Percentiles rank a stretch among this genome's conserved stretches.
These are phyloP conservation scores for Sugiyamaella sp. DNA, from an alignment of 1,139 yeast species.

Conservation along the genomic window DNA sequence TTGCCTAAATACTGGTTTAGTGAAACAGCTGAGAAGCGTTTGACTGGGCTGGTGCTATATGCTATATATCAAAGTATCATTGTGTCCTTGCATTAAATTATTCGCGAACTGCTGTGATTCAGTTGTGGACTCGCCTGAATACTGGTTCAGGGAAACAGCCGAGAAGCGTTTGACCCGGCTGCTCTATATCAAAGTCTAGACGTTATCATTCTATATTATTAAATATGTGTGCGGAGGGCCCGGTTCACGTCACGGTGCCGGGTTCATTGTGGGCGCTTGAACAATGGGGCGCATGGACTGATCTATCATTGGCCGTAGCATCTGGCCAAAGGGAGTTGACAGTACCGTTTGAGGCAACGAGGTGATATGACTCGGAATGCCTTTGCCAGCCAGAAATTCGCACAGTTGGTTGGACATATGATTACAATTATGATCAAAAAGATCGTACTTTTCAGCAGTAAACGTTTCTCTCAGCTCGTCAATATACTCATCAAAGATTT, in stretches of 20 bases:
- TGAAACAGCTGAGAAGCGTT: too few relatives aligned
- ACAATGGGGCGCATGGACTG: conserved; percentile 30
- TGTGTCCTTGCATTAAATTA: too few relatives aligned
- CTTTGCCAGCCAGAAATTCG: conserved; percentile 62
- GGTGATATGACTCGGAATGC: conserved; percentile 52
- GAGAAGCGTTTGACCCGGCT: too few relatives aligned
- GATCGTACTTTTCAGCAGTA: conserved; percentile 55
- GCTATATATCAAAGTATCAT: too few relatives aligned
- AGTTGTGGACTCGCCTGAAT: too few relatives aligned
- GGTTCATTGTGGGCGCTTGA: conserved; percentile 27
- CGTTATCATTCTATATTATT: too few relatives aligned
- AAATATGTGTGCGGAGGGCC: too few relatives aligned
- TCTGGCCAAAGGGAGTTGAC: conserved; percentile 61
- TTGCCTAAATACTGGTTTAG: too few relatives aligned
- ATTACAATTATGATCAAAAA: conserved; percentile 70
- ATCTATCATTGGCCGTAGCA: conserved; percentile 47
- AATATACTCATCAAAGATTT: conserved; percentile 56
- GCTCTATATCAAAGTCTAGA: too few relatives aligned
- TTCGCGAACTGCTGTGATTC: too few relatives aligned
- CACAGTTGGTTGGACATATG: conserved; percentile 62
- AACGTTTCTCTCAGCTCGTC: conserved; percentile 54
- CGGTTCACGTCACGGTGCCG: conserved; percentile 5
- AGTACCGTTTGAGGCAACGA: conserved; percentile 60
- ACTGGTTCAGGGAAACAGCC: too few relatives aligned
- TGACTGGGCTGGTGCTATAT: too few relatives aligned